Conservation (phyloP, 305 asterid genomes). For the Petunia hybrid region DNA sequence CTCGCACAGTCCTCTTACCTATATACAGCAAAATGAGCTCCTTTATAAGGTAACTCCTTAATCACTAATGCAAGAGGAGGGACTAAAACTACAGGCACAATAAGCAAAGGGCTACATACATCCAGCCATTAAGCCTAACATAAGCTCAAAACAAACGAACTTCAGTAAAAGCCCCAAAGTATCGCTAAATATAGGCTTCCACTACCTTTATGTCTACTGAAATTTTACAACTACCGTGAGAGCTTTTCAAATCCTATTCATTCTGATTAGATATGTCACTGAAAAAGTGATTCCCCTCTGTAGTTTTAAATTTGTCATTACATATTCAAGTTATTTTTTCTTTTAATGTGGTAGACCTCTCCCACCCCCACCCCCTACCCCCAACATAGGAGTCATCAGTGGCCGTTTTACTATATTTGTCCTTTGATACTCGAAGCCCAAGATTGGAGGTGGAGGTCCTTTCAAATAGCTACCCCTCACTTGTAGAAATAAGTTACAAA, state of each 20-base stretch:
- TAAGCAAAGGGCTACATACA: neutral
- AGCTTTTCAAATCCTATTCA: neutral
- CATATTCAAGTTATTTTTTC: slow-evolving; percentile 1
- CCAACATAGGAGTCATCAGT: neutral
- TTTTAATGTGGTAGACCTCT: neutral
- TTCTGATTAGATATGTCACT: neutral
- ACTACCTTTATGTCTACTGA: neutral
- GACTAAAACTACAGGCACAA: neutral
- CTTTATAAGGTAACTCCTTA: neutral
- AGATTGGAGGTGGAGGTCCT: slow-evolving; percentile 8
- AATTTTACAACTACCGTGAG: neutral
- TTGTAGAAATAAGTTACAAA: neutral
- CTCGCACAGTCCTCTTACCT: slow-evolving; percentile 90
- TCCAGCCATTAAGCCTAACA: neutral
- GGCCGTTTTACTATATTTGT: slow-evolving; percentile 10
- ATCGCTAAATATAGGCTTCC: slow-evolving; percentile 17
- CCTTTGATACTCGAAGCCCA: neutral
- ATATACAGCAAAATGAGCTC: slow-evolving; percentile 22
- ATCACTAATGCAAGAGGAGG: neutral
- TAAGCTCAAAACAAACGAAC: slow-evolving; percentile 13
- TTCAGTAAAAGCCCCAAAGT: slow-evolving; percentile 2
- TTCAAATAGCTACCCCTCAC: neutral
- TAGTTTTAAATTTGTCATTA: neutral
- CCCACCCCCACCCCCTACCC: neutral
- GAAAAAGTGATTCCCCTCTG: neutral